Base-by-base conservation (phyloP, 192 early-diverging fungal genomes). In the Rhizoclosmatium sp. region DNA sequence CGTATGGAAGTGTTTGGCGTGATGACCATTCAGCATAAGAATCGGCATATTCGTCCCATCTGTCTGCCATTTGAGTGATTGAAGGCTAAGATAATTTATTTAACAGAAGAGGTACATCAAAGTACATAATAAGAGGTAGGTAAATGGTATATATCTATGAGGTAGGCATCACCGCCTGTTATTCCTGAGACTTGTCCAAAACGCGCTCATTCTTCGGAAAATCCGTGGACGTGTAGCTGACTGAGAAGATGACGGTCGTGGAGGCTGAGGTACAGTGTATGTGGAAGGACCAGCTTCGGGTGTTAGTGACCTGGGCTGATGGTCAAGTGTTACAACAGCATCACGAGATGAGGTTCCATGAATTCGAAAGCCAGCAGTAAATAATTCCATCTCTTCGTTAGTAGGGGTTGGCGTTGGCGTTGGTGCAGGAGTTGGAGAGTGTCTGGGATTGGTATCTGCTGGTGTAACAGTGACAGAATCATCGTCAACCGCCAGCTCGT, bases 1-100 rank as follows among this genome's bases (percentile, higher is more conserved):
- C 75, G 49, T 66, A 56, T 10, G 45, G 64, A 10, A 68, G 48
- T 9, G 75, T 77, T 31, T 65, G 51, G 12, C 65, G 40, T 4
- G n/a, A n/a, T 12, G 60, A 64, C 75, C 75, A 77, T 65, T 44
- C 54, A 3, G 75, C 39, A 40, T 77, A 77, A 14, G 12, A 23
- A 0, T 65, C 42, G 44, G 75, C 75, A 65, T 47, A 49, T 9
- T 68, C 51, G 42, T 65, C 21, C 75, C 75, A 77, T 42, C 39
- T 39, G 21, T 59, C 70, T 14, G 42, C 3, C 67, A 69, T 69
- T 65, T 64, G 12, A 21, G 12, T 65, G 3, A 21, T 2, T 65
- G n/a, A 41, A 23, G 62, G 31, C 23, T 65, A 2, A 14, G 31
- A 7, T 54, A 54, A 16, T 16, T 54, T 54, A 54, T 54, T 54